Percentiles rank a stretch among this genome's conserved stretches.
Evolutionary conservation across 2,329 filamentous ascomycete species (phyloP).

Genomic region (Colletotrichum sp.): DNA sequence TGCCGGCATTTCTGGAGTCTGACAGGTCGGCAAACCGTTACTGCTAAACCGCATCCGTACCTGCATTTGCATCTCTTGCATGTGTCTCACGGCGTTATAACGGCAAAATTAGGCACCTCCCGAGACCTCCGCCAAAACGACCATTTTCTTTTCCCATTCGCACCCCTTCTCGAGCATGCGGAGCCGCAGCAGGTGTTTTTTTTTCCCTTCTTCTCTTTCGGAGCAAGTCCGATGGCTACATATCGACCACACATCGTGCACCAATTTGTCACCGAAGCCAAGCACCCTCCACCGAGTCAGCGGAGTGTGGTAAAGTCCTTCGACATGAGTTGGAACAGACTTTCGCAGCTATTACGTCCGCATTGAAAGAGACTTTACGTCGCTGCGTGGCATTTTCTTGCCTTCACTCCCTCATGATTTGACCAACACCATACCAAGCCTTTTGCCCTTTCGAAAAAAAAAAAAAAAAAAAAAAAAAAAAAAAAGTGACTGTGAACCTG

Average conservation of each 20-base stretch:
- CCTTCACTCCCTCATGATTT: neutral
- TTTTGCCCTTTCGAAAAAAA: neutral
- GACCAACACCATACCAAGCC: neutral
- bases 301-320: too few relatives aligned
- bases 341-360: neutral
- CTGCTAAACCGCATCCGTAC: neutral
- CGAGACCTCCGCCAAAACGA: neutral
- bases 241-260: neutral
- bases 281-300: neutral
- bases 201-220: neutral
- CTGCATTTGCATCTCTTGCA: neutral
- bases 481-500: neutral
- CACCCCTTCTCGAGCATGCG: neutral
- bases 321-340: neutral
- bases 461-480: too few relatives aligned
- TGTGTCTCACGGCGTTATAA: neutral
- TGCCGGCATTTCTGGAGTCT: neutral
- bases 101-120: slow-evolving; percentile 10
- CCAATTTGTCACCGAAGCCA: neutral
- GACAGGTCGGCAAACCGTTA: neutral
- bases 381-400: neutral
- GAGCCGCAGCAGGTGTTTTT: neutral
- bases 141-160: neutral
- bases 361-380: neutral
- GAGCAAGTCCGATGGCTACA: neutral